Conservation (phyloP, 2,329 filamentous ascomycete genomes). For the Eutypella sp. region DNA sequence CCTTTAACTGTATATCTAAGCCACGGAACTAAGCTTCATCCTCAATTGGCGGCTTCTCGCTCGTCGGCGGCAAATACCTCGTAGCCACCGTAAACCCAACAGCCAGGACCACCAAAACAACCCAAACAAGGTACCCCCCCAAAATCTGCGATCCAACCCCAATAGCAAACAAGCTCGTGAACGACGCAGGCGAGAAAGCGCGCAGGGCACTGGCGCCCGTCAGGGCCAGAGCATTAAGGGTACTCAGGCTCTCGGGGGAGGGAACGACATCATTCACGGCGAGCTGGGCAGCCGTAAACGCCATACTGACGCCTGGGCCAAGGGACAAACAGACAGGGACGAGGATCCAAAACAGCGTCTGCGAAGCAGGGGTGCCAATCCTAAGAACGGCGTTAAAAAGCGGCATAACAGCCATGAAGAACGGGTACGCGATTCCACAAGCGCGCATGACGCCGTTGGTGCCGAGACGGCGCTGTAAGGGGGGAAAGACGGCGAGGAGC, state of each 20-base stretch:
- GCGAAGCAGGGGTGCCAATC: slow-evolving; percentile 30
- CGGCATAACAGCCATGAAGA: slow-evolving; percentile 54
- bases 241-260: slow-evolving; percentile 58
- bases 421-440: slow-evolving; percentile 56
- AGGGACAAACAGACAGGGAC: slow-evolving; percentile 41
- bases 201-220: slow-evolving; percentile 57
- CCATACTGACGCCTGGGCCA: slow-evolving; percentile 62
- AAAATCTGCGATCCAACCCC: slow-evolving; percentile 59
- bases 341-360: slow-evolving; percentile 52
- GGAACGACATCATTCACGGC: slow-evolving; percentile 71
- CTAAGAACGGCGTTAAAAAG: slow-evolving; percentile 53
- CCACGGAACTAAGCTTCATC: slow-evolving; percentile 5
- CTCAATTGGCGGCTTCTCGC: slow-evolving; percentile 17
- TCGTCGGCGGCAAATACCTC: slow-evolving; percentile 29
- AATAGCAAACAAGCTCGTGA: slow-evolving; percentile 63
- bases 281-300: slow-evolving; percentile 67
- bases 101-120: slow-evolving; percentile 43
- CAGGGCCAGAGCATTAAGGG: slow-evolving; percentile 64
- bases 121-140: slow-evolving; percentile 62
- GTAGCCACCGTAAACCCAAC: slow-evolving; percentile 27
- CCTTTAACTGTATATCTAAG: background rate
- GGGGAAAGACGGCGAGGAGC: slow-evolving; percentile 66
- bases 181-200: slow-evolving; percentile 60
- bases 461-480: slow-evolving; percentile 59
- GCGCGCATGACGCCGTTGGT: slow-evolving; percentile 59